Conservation (phyloP, 208 protist species). For the Trichomonas gallinae region DNA sequence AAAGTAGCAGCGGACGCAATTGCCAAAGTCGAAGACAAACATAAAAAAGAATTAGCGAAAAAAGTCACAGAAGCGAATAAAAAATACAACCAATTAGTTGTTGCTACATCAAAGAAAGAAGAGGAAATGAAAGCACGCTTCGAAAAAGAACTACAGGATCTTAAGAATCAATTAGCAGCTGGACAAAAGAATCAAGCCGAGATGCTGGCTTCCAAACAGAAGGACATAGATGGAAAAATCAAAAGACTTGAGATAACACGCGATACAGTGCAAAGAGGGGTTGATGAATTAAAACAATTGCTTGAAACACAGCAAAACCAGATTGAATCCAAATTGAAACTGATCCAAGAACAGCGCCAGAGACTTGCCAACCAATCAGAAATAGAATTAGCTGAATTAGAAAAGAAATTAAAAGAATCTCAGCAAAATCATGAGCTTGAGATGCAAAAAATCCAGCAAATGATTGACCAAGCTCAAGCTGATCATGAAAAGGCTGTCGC, state of each 20-base stretch:
- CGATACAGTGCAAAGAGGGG: background rate
- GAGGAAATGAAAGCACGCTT: background rate
- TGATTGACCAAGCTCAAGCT: background rate
- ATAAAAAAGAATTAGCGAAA: background rate
- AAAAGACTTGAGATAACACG: background rate
- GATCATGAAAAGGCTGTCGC: background rate
- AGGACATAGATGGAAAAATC: background rate
- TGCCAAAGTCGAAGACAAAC: background rate
- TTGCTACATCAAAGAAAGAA: background rate
- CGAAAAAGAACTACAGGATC: background rate
- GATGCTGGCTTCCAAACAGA: background rate
- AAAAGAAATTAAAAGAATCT: background rate
- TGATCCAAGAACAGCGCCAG: background rate
- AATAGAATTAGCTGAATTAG: background rate
- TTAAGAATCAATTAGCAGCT: background rate
- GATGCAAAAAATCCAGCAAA: background rate
- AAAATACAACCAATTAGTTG: background rate
- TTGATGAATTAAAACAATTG: background rate
- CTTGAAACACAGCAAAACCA: background rate
- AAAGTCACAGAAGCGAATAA: constrained; percentile 1
- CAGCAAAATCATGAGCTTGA: background rate
- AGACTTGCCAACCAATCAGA: background rate
- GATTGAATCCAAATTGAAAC: background rate
- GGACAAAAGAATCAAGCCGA: background rate
- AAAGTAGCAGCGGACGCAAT: background rate